Conservation (phyloP, 257 asterid genomes). For the Nicotiana obtusifolia region DNA sequence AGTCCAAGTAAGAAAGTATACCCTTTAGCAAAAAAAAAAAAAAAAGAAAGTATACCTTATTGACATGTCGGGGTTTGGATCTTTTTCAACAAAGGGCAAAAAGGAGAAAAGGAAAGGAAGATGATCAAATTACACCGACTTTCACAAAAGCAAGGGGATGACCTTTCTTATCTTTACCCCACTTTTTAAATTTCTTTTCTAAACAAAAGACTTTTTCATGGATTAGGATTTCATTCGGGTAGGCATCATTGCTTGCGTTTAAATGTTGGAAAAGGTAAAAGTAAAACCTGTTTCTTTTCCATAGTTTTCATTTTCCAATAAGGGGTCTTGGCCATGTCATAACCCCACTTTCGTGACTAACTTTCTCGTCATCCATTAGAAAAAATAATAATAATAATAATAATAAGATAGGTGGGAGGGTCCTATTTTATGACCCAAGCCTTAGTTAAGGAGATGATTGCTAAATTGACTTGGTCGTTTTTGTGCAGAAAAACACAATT, state of each 20-base stretch:
- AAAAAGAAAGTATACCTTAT: background rate
- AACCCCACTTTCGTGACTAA: constrained; percentile 7
- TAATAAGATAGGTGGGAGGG: background rate
- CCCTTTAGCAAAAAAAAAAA: too few species aligned
- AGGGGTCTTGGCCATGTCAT: background rate
- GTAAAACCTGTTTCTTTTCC: background rate
- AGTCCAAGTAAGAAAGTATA: background rate
- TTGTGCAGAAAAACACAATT: constrained; percentile 22
- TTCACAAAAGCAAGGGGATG: constrained; percentile 6
- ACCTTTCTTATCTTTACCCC: background rate
- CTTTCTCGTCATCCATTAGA: background rate
- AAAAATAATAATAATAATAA: too few species aligned
- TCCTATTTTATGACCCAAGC: background rate
- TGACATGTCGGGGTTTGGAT: background rate
- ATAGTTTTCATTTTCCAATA: background rate
- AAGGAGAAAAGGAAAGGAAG: background rate
- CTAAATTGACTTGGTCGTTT: constrained; percentile 24
- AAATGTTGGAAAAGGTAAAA: constrained; percentile 15
- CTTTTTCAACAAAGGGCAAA: constrained; percentile 3
- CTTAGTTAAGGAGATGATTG: constrained; percentile 18
- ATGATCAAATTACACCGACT: constrained; percentile 29
- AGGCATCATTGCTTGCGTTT: constrained; percentile 36
- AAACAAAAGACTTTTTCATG: constrained; percentile 7
- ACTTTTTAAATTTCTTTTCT: background rate
- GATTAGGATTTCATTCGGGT: constrained; percentile 16